Evolutionary conservation across 306 rosid species (phyloP), one percentile per base, ranked within the genome.

Genomic region (Prunus mume): DNA sequence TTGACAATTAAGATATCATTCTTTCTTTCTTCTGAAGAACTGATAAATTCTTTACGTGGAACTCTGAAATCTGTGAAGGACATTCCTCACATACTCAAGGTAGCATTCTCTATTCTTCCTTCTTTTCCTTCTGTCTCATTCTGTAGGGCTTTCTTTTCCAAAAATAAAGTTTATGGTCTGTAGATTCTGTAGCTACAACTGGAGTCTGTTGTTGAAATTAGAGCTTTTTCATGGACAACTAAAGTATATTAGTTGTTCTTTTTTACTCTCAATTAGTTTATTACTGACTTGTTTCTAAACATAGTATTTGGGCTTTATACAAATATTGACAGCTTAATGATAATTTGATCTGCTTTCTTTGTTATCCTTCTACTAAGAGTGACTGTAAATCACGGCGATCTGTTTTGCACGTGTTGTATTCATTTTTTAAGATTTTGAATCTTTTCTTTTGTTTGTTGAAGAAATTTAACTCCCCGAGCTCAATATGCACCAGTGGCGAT

Each of bases 401-500:
- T 75, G 52, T 79, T 45, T 58, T 76, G 24, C 78, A 15, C 8
- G 13, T 65, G 78, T 55, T 51, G 65, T 77, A 28, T 60, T 60
- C 49, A 60, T 78, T 32, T 82, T 84, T 74, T 62, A 75, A 69
- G 66, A 34, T 52, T 65, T 6, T 77, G 51, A 73, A 78, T 69
- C 25, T 73, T 76, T 56, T 43, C 14, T 54, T 65, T 71, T 75
- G 12, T 87, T 78, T 57, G 12, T 75, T 76, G 68, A 80, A 95
- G 98, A 95, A 95, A 89, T 95, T 95, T 84, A 91, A 92, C 78
- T 90, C 96, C 60, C 97, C 98, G 63, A 95, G 98, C 89, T 90
- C 91, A 54, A 86, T 75, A 71, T 90, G 94, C 75, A 88, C 96
- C 58, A 80, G 88, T 79, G 70, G 85, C 20, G 98, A 95, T 79